These are phyloP conservation scores for Millerozyma miso DNA, from an alignment of 805 yeast species.

Conservation along the genomic window DNA sequence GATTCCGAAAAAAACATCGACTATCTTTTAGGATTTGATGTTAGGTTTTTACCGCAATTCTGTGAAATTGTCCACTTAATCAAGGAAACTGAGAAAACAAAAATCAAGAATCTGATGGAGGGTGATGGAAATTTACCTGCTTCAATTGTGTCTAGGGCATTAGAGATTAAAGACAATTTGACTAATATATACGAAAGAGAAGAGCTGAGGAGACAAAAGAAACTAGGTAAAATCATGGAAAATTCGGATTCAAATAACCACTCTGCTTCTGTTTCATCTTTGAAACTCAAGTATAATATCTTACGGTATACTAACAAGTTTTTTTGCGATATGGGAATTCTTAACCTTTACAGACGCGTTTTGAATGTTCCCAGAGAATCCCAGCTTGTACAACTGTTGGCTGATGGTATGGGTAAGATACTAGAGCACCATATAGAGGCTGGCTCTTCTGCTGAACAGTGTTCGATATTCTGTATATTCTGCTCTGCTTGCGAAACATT, in stretches of 20 bases:
- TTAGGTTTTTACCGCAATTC: constrained; percentile 54
- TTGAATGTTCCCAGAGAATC: constrained; percentile 44
- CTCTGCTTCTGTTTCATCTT: constrained; percentile 7
- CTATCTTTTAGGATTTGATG: constrained; percentile 62
- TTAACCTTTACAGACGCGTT: constrained; percentile 56
- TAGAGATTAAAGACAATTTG: constrained; percentile 24
- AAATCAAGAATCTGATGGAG: constrained; percentile 7
- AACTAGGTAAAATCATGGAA: constrained; percentile 18
- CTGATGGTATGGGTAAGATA: constrained; percentile 34
- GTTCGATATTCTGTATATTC: constrained; percentile 52
- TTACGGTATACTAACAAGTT: constrained; percentile 48
- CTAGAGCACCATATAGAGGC: constrained; percentile 38
- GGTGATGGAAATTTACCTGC: constrained; percentile 12
- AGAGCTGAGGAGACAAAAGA: constrained; percentile 21
- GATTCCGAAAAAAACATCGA: constrained; percentile 47
- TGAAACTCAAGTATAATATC: constrained; percentile 25
- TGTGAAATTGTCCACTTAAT: constrained; percentile 43
- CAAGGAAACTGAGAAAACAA: constrained; percentile 19
- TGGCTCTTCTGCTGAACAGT: constrained; percentile 49
- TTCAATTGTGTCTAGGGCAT: constrained; percentile 16
- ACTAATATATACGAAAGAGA: constrained; percentile 18
- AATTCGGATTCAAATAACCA: constrained; percentile 5
- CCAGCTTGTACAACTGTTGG: constrained; percentile 44
- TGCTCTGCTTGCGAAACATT: constrained; percentile 57
- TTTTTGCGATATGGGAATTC: constrained; percentile 49